These are phyloP conservation scores for Podaxis sp. DNA, from an alignment of 768 basidiomycete species.

Conservation along the genomic window DNA sequence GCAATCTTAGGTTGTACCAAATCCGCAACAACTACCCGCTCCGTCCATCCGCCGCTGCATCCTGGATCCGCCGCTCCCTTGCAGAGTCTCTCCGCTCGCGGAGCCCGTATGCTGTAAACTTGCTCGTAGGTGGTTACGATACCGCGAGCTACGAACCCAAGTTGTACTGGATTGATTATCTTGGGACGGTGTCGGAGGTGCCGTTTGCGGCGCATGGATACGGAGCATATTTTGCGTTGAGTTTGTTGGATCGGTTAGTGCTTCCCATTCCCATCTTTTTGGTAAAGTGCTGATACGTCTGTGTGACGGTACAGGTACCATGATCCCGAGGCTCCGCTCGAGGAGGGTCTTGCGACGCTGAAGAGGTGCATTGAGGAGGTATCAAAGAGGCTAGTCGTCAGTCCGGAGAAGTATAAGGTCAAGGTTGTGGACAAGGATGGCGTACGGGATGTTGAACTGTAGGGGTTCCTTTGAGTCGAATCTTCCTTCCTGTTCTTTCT, in stretches of 20 bases:
- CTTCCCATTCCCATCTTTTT: background rate
- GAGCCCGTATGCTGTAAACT: constrained; percentile 86
- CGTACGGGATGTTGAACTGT: constrained; percentile 76
- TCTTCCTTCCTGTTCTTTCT: background rate
- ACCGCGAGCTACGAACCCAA: constrained; percentile 67
- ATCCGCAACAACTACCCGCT: constrained; percentile 92
- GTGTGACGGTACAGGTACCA: constrained; percentile 64
- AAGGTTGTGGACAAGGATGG: constrained; percentile 94
- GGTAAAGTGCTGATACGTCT: constrained; percentile 3
- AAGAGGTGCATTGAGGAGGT: constrained; percentile 90
- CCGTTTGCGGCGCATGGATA: constrained; percentile 97
- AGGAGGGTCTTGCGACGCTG: constrained; percentile 83
- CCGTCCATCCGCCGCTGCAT: constrained; percentile 86
- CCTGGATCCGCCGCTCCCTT: constrained; percentile 91
- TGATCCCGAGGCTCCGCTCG: constrained; percentile 79
- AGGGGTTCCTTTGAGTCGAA: constrained; percentile 13
- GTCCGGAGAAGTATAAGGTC: constrained; percentile 80
- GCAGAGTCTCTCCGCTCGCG: constrained; percentile 89
- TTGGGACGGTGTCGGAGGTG: constrained; percentile 85
- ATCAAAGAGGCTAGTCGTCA: constrained; percentile 77
- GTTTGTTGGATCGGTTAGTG: constrained; percentile 87
- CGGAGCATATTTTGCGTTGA: constrained; percentile 88
- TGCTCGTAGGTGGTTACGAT: constrained; percentile 93
- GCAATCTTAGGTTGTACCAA: constrained; percentile 94
- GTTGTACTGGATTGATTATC: constrained; percentile 95